Base-by-base conservation (phyloP, 1,284 basidiomycete species). In the Austropuccinia psidii region DNA sequence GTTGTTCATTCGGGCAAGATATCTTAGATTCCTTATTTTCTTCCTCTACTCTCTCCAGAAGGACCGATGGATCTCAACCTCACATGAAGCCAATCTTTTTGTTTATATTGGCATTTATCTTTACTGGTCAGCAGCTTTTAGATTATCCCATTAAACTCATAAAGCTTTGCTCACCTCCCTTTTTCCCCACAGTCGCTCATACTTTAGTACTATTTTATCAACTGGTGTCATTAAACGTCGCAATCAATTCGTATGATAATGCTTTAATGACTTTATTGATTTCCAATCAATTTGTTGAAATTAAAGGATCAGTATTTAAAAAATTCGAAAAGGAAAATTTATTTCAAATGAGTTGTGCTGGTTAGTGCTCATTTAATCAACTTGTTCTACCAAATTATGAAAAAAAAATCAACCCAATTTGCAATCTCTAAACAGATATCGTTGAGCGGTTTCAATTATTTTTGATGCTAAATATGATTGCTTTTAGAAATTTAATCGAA, bases 251-350 rank as follows among this genome's bases (percentile, higher is more conserved):
- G 19, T 99, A 96, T 81, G 95, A 98, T 81, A 91, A 98, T 79
- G 90, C 94, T 0, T 86, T 99, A 15, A 85, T 98, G 39, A 97
- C 95, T 0, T 85, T 99, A 0, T 85, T 99, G 5, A 88, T 98
- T 52, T 97, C 93, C 54, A 99, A 98, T 80, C 96, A 99, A 80
- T 98, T 99, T 79, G 95, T 98, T 58, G 96, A 99, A 83, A 98
- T 98, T 83, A 99, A 99, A 82, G 94, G 95, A 45, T 94, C 84
- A 78, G 96, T 99, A 0, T 99, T 99, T 86, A 99, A 98, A 82
- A 98, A 91, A 81, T 98, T 99, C 78, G 96, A 98, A 81, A 99
- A 98, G 81, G 96, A 98, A 79, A 98, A 91, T 79, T 85, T 99
- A n/a, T 98, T 99, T 80, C 96, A 99, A 81, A 94, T 99, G 76